These are phyloP conservation scores for Tephrocybe sp. DNA, from an alignment of 768 basidiomycete genomes.

Conservation along the genomic window DNA sequence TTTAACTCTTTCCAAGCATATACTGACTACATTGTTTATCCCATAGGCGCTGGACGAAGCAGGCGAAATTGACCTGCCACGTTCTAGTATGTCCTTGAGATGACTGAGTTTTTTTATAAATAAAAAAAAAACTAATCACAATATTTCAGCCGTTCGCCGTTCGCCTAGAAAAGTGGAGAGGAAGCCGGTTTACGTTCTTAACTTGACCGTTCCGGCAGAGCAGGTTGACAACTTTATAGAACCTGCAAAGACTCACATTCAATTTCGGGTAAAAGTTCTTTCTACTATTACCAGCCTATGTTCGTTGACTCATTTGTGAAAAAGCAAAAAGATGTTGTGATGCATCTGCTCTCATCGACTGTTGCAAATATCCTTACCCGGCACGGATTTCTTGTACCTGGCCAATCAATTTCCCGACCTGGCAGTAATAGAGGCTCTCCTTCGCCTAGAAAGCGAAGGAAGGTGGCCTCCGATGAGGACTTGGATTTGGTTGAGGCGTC, in stretches of 20 bases:
- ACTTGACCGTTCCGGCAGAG: conserved; percentile 63
- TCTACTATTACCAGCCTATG: no score
- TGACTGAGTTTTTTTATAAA: no score
- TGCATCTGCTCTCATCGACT: conserved; percentile 54
- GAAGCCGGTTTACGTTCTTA: conserved; percentile 82
- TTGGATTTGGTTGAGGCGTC: conserved; percentile 33
- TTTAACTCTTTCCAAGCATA: conserved; percentile 15
- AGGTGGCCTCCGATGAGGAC: conserved; percentile 33
- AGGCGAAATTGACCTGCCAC: conserved; percentile 49
- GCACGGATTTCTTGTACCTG: conserved; percentile 53
- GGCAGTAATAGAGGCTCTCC: conserved; percentile 13
- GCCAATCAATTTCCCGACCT: conserved; percentile 12
- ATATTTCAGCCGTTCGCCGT: conserved; percentile 55
- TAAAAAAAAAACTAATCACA: no score
- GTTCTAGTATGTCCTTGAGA: conserved; percentile 35
- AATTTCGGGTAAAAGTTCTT: conserved; percentile 56
- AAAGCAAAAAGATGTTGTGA: conserved; percentile 65
- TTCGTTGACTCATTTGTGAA: no score
- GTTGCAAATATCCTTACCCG: conserved; percentile 63
- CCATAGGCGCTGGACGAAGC: conserved; percentile 65
- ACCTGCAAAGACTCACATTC: conserved; percentile 69
- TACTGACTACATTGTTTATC: neutral
- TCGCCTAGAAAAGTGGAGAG: conserved; percentile 81
- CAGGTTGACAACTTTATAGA: conserved; percentile 79
- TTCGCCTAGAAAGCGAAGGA: conserved; percentile 55